Conservation (phyloP, 768 basidiomycete species). For the Austroboletus eburneus region DNA sequence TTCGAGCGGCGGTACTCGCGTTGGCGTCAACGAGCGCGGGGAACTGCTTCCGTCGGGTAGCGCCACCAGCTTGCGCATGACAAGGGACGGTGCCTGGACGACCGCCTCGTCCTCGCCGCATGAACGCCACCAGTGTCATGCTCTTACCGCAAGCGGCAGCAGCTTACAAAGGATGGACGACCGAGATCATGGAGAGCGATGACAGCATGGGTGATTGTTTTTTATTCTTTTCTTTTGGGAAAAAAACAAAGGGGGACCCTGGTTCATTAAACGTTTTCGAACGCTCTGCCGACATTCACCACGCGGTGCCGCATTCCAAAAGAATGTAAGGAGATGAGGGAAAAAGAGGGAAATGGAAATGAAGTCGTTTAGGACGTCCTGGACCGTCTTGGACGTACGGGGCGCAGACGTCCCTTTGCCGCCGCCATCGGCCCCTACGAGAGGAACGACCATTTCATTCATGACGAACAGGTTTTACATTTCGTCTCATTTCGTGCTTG, state of each 20-base stretch:
- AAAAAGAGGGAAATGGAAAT: neutral
- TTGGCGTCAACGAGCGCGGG: slow-evolving; percentile 27
- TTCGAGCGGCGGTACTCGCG: slow-evolving; percentile 18
- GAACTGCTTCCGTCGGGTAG: slow-evolving; percentile 17
- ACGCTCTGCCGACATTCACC: neutral
- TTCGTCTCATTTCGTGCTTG: slow-evolving; percentile 1
- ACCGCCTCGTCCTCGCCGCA: slow-evolving; percentile 1
- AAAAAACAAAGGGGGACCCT: no score
- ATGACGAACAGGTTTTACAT: no score
- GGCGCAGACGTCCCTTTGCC: no score
- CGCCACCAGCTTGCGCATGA: neutral
- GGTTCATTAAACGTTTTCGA: neutral
- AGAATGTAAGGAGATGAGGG: neutral
- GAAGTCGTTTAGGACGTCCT: no score
- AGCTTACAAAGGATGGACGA: slow-evolving; percentile 9
- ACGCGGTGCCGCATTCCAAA: neutral
- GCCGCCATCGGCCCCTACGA: neutral
- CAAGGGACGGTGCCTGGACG: neutral
- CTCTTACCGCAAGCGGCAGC: slow-evolving; percentile 13
- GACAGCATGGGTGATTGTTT: no score
- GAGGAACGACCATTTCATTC: no score
- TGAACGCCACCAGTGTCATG: slow-evolving; percentile 2
- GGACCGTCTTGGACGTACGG: no score
- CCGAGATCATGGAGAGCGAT: slow-evolving; percentile 4
- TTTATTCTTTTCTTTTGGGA: no score